These are phyloP conservation scores for Aspergillus ochraceus DNA, from an alignment of 2,329 filamentous ascomycete genomes.

Conservation along the genomic window DNA sequence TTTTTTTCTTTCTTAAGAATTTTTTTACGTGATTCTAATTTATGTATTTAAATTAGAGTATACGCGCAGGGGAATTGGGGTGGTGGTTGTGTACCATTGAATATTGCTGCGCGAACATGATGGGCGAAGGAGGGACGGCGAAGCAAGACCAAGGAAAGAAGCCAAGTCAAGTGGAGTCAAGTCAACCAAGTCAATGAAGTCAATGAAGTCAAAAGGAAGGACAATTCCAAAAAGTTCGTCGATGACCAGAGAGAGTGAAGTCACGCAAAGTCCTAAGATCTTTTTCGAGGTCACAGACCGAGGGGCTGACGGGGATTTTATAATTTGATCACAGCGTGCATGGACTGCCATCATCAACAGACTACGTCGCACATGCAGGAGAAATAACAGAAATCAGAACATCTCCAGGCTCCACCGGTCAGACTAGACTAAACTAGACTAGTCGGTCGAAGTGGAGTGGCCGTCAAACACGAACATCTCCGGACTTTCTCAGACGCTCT, in stretches of 20 bases:
- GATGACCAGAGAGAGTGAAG: neutral
- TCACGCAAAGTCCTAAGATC: too few species aligned
- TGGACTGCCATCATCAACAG: too few species aligned
- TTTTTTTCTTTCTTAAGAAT: neutral
- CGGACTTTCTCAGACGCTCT: neutral
- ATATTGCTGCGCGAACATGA: conserved; percentile 11
- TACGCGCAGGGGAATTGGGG: neutral
- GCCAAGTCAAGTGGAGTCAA: neutral
- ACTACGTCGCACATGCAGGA: conserved; percentile 7
- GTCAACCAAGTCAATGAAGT: neutral
- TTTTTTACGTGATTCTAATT: neutral
- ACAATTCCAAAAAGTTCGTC: neutral
- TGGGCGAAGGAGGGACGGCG: neutral
- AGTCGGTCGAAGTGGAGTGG: neutral
- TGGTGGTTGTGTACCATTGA: conserved; percentile 10
- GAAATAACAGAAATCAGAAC: neutral
- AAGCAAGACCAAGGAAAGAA: neutral
- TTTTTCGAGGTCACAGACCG: too few species aligned
- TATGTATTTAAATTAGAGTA: neutral
- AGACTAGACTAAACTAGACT: neutral
- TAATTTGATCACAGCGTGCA: neutral
- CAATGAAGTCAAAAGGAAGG: neutral
- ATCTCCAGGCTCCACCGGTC: too few species aligned
- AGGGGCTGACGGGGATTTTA: neutral
- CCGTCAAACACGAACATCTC: neutral